Percentiles rank a stretch among this genome's conserved stretches.
Conservation (phyloP, 331 rosid species). For the Stylosanthes scabra region DNA sequence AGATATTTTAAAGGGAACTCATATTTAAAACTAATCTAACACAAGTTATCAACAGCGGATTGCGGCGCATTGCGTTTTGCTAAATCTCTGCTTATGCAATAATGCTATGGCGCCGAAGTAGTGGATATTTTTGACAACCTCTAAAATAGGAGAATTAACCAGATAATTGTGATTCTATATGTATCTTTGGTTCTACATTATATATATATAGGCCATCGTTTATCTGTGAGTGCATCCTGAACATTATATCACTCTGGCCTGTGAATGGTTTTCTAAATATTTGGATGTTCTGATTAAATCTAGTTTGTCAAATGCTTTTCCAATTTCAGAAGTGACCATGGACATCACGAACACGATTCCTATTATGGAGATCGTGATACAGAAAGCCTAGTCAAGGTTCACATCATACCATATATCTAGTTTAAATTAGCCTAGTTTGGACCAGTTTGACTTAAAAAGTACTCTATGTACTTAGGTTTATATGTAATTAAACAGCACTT, state of each 20-base stretch:
- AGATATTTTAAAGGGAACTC: constrained; percentile 21
- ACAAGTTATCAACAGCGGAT: too few relatives aligned
- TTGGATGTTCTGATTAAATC: constrained; percentile 32
- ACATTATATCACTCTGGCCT: constrained; percentile 14
- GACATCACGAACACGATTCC: constrained; percentile 96
- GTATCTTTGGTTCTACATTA: constrained; percentile 14
- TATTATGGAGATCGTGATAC: constrained; percentile 96
- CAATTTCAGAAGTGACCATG: constrained; percentile 78
- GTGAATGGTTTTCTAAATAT: constrained; percentile 24
- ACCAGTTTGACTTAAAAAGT: constrained; percentile 12
- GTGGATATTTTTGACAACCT: not conserved
- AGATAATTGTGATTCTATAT: constrained; percentile 5
- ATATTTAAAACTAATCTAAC: constrained; percentile 6
- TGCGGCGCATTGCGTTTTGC: too few relatives aligned
- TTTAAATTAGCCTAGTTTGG: constrained; percentile 31
- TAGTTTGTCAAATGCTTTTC: constrained; percentile 29
- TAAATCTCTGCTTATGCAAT: too few relatives aligned
- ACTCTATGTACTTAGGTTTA: not conserved
- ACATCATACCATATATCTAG: constrained; percentile 1
- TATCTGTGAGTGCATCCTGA: not conserved
- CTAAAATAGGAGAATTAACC: constrained; percentile 24
- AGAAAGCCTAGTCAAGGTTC: constrained; percentile 86
- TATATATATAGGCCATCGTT: not conserved
- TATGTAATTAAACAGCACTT: constrained; percentile 13
- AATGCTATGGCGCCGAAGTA: too few relatives aligned